Evolutionary conservation across 176 grass and related monocot genomes (phyloP).

Genomic region (Chrysopogon serrulatus): DNA sequence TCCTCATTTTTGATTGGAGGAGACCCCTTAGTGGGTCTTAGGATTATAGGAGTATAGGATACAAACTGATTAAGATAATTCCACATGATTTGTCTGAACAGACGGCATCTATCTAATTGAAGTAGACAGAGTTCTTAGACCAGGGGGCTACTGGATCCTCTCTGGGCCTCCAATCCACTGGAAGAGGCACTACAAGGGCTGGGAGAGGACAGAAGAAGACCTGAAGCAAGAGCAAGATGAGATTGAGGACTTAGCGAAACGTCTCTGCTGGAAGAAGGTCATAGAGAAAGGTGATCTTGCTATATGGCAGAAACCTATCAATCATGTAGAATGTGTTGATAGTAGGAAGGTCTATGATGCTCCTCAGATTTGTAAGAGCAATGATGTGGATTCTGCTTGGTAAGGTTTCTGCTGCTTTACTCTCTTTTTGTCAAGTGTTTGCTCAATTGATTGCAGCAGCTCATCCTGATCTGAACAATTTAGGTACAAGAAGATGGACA

Average conservation of each 20-base stretch:
- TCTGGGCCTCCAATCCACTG: slow-evolving; percentile 84
- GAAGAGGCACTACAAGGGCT: slow-evolving; percentile 72
- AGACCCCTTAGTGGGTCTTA: too few relatives aligned
- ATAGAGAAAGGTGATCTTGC: slow-evolving; percentile 83
- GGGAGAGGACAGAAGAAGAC: slow-evolving; percentile 88
- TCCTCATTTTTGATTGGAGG: too few relatives aligned
- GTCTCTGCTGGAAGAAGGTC: slow-evolving; percentile 89
- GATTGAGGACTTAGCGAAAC: slow-evolving; percentile 63
- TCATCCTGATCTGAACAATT: not conserved
- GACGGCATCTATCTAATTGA: slow-evolving; percentile 70
- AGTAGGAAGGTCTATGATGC: slow-evolving; percentile 33
- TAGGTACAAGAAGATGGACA: slow-evolving; percentile 77
- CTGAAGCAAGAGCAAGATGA: slow-evolving; percentile 85
- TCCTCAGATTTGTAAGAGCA: slow-evolving; percentile 55
- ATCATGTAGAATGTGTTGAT: slow-evolving; percentile 63
- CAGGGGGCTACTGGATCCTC: slow-evolving; percentile 87
- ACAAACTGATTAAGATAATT: not conserved
- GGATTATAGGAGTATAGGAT: too few relatives aligned
- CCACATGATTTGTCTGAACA: slow-evolving; percentile 14
- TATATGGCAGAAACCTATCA: slow-evolving; percentile 86
- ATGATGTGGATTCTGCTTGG: slow-evolving; percentile 65
- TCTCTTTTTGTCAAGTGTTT: not conserved
- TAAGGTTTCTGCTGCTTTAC: slow-evolving; percentile 27
- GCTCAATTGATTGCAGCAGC: not conserved
- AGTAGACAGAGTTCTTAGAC: slow-evolving; percentile 85